Evolutionary conservation across 1,284 basidiomycete genomes (phyloP), one percentile per base, ranked within the genome.

Genomic region (Kwoniella shivajii): DNA sequence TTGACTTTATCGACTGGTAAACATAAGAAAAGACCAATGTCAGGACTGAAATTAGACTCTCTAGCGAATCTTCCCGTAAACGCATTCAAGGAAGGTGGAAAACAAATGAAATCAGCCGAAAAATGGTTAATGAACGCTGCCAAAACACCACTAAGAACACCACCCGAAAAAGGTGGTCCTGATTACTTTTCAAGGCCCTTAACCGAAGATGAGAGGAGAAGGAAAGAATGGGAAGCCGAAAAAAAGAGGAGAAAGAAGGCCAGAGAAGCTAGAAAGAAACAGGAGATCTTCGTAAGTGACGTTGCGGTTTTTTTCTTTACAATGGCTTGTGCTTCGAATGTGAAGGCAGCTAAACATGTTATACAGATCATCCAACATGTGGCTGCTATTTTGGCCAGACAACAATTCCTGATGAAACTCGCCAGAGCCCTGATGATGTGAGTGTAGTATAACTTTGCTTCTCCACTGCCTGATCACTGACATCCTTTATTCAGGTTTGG

Each of bases 341-440:
- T n/a, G n/a, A n/a, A n/a, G n/a, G n/a, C n/a, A n/a, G n/a, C n/a
- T n/a, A n/a, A n/a, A n/a, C n/a, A n/a, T n/a, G n/a, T 14, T 45
- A 30, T 31, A 14, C 49, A 90, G 88, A 93, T 94, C 64, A 92
- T 92, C 36, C 88, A 88, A 66, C 92, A 94, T 69, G 88, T 94
- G 20, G 91, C 91, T 2, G 87, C 88, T 56, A 88, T 94, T 63
- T 82, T 94, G 45, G 85, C 88, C 67, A 84, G 93, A 18, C 91
- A 95, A 74, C 88, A 93, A 64, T 95, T 95, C 78, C 82, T 96
- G 57, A 80, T 94, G 73, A 95, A 95, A 80, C 84, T 95, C 37
- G 84, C 88, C 16, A 84, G 92, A 43, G 87, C 90, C 7, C 84
- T 96, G 81, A 94, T 95, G 90, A 93, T 93, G 90, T 77, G 37